Base-by-base conservation (phyloP, 129 eudicot species). In the Tanacetum coccineum region DNA sequence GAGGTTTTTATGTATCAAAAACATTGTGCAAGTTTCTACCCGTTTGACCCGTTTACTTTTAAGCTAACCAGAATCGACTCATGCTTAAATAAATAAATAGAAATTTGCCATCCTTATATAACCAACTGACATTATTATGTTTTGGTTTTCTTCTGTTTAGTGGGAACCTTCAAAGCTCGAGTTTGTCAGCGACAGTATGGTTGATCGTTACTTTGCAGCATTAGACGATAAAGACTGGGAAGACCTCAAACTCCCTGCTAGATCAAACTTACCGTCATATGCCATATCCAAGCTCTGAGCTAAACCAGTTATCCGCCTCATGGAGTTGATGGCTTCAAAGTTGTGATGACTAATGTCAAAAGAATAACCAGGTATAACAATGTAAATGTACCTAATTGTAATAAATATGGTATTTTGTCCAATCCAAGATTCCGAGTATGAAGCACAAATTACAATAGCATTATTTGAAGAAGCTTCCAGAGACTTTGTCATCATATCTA, bases 141-240 rank as follows among this genome's bases (percentile, higher is more conserved):
- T 42, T 19, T n/a, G 17, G 15, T 10, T 36, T 36, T 11, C 13
- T 40, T 18, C 45, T 12, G 77, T 71, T 46, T 76, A 91, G 98
- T 91, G 98, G 98, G 70, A 86, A 15, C 98, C 98, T 45, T 84
- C 96, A 30, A 80, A 77, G 51, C 61, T 93, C 19, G 96, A 93
- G 82, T 73, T 64, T 18, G 79, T 93, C 58, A 82, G 68, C 36
- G 85, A 84, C 0, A 70, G 55, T n/a, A 84, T 86, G 95, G 95
- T 88, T 48, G 91, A 86, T 25, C 70, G 52, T 17, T 87, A 89
- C 78, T 93, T 88, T 84, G 65, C 82, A 13, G 83, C 73, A 72
- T 62, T 77, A 55, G 73, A 81, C 14, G 89, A 77, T 59, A 86
- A 79, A 64, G 92, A 79, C 13, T 86, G 91, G 95, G 84, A 80